Conservation (phyloP, 441 rosid species). For the Gossypium trilobum region DNA sequence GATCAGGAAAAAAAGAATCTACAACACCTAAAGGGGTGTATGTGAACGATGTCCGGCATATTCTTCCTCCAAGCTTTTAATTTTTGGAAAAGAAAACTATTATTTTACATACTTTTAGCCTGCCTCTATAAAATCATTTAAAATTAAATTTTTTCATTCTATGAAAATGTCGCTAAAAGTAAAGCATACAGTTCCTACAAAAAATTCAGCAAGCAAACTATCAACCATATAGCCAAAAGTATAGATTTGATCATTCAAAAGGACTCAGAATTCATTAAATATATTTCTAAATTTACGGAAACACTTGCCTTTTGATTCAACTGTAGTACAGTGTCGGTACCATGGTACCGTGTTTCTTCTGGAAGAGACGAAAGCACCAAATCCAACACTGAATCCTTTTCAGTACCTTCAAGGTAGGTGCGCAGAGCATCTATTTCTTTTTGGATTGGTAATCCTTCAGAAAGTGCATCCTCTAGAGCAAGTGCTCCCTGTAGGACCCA, state of each 20-base stretch:
- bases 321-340: slow-evolving; percentile 65
- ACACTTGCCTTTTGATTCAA: slow-evolving; percentile 66
- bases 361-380: slow-evolving; percentile 85
- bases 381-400: slow-evolving; percentile 62
- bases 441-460: slow-evolving; percentile 80
- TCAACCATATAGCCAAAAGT: neutral
- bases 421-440: slow-evolving; percentile 62
- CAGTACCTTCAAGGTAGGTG: slow-evolving; percentile 53
- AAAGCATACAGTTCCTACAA: neutral
- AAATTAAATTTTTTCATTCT: neutral
- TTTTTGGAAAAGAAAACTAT: neutral
- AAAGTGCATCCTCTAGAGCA: slow-evolving; percentile 84
- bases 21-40: neutral
- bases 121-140: neutral
- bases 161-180: neutral
- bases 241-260: neutral
- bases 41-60: neutral
- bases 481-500: slow-evolving; percentile 60
- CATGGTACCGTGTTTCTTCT: slow-evolving; percentile 62
- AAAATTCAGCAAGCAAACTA: neutral
- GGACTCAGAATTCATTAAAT: neutral
- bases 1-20: neutral
- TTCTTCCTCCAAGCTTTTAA: neutral
- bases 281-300: neutral
- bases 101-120: neutral